A percentile compares a stretch with the other conserved stretches of the same genome.
These are phyloP conservation scores for Candida gigantensis DNA, from an alignment of 1,139 yeast species.

Conservation along the genomic window DNA sequence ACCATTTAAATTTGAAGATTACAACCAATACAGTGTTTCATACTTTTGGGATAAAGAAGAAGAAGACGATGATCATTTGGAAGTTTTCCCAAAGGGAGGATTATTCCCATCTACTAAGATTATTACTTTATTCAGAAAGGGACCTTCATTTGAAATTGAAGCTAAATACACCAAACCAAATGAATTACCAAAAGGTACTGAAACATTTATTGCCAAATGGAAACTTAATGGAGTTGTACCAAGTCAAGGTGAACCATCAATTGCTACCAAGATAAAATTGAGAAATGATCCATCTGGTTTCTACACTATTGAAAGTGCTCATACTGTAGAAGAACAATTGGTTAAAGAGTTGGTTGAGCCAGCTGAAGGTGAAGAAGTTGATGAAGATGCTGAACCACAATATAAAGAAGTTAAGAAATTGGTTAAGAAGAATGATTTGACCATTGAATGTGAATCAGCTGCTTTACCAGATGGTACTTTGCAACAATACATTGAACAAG, in stretches of 20 bases:
- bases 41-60: constrained; percentile 94
- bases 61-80: constrained; percentile 89
- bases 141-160: constrained; percentile 74
- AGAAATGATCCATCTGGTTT: constrained; percentile 97
- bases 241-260: constrained; percentile 70
- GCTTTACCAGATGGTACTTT: constrained; percentile 64
- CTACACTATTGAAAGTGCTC: constrained; percentile 90
- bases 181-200: constrained; percentile 72
- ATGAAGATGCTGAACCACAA: constrained; percentile 70
- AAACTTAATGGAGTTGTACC: constrained; percentile 81
- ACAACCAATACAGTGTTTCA: constrained; percentile 88
- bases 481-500: constrained; percentile 72
- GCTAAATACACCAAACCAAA: constrained; percentile 82
- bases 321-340: constrained; percentile 88
- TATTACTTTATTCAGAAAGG: constrained; percentile 89
- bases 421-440: constrained; percentile 85
- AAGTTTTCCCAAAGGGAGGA: constrained; percentile 96
- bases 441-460: constrained; percentile 55
- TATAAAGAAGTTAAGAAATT: constrained; percentile 89
- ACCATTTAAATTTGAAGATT: constrained; percentile 97
- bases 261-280: constrained; percentile 89
- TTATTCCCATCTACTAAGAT: constrained; percentile 93
- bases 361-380: constrained; percentile 48
- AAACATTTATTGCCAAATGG: constrained; percentile 79
- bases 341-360: constrained; percentile 81